phyloP scores from a whole-genome alignment of 2,329 filamentous ascomycete species.

The Waltergamsia citrina region DNA sequence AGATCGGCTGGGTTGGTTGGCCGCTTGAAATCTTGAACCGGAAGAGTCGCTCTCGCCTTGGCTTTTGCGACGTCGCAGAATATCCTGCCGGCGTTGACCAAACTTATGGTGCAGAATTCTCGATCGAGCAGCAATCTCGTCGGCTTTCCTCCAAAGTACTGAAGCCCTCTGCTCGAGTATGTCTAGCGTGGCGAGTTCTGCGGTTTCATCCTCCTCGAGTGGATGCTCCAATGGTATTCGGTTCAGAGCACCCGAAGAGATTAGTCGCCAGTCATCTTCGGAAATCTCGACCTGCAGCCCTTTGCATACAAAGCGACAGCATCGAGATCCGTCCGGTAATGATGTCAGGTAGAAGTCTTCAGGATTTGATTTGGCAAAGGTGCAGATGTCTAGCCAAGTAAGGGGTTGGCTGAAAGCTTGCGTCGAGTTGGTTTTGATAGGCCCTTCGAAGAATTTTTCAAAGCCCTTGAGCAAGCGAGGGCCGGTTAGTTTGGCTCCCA shows the following conservation, averaged over 20 bases:
- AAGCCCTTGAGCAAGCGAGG: conserved; percentile 79
- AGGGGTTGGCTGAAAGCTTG: conserved; percentile 53
- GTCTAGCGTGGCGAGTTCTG: conserved; percentile 74
- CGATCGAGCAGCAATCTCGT: conserved; percentile 54
- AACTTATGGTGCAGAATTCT: conserved; percentile 75
- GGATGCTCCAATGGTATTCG: conserved; percentile 70
- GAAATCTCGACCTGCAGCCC: conserved; percentile 75
- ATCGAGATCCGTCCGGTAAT: conserved; percentile 56
- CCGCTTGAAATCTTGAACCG: conserved; percentile 14
- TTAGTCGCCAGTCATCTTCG: conserved; percentile 80
- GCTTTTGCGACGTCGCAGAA: conserved; percentile 15
- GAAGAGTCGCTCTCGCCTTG: conserved; percentile 18
- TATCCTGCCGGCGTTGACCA: conserved; percentile 19
- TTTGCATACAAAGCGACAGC: conserved; percentile 76
- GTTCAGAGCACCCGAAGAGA: conserved; percentile 73
- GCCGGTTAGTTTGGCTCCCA: conserved; percentile 74
- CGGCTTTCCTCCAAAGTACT: conserved; percentile 70
- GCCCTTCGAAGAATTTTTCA: conserved; percentile 76
- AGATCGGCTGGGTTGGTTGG: conserved; percentile 16
- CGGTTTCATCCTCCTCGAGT: conserved; percentile 76
- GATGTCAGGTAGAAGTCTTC: conserved; percentile 67
- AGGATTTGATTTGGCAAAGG: conserved; percentile 73
- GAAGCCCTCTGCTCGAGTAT: conserved; percentile 73
- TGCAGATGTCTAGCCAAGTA: conserved; percentile 78
- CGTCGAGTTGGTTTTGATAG: conserved; percentile 47